phyloP scores from a whole-genome alignment of 176 grass and related monocot species.

The Rhynchospora breviuscula region DNA sequence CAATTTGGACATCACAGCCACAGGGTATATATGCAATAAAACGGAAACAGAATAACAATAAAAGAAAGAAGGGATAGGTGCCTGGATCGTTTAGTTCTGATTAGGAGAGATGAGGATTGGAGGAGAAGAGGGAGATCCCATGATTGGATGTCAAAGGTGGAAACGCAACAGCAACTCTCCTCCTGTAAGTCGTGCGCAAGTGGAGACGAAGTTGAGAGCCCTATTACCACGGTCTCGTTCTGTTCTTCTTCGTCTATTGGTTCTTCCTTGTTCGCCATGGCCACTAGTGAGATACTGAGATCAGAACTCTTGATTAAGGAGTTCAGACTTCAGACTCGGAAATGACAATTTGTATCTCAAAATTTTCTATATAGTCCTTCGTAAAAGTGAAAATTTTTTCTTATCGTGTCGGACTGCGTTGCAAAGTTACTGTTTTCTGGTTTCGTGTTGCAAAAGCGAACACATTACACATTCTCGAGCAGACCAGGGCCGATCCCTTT shows the following conservation, averaged over 20 bases:
- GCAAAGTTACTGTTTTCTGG: too few species aligned
- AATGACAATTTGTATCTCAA: not conserved
- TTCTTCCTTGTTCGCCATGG: not conserved
- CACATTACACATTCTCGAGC: too few species aligned
- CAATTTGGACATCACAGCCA: not conserved
- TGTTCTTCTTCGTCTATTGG: not conserved
- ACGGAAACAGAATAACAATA: not conserved
- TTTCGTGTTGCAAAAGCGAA: too few species aligned
- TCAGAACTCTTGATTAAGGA: not conserved
- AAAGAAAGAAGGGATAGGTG: not conserved
- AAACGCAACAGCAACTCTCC: not conserved
- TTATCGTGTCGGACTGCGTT: not conserved
- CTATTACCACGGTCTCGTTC: not conserved
- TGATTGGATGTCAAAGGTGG: conserved; percentile 1
- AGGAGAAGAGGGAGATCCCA: conserved; percentile 9
- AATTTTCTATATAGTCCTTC: not conserved
- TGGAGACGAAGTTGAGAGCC: not conserved
- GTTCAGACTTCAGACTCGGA: not conserved
- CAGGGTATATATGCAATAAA: not conserved
- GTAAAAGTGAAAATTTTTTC: not conserved
- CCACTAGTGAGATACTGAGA: not conserved
- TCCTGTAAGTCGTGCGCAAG: not conserved
- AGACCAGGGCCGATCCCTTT: not conserved
- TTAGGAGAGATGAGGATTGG: not conserved
- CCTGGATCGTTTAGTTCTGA: conserved; percentile 6